These are phyloP conservation scores for Casaregolazyma lundiana DNA, from an alignment of 1,139 yeast genomes.

Conservation along the genomic window DNA sequence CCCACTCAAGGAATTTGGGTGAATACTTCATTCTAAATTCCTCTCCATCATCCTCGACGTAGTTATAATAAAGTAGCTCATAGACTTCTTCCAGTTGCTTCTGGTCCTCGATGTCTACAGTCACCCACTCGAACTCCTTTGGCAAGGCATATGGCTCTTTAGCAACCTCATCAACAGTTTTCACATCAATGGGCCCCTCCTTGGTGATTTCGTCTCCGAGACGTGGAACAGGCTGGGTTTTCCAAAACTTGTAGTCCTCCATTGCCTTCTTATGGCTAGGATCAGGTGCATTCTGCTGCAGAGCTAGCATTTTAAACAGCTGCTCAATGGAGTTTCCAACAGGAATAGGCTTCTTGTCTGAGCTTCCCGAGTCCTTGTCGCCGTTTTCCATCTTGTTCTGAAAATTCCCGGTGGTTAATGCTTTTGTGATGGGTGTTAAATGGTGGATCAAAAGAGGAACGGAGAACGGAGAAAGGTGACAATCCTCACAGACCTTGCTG, in stretches of 20 bases:
- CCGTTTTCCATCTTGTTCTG: conserved; percentile 1
- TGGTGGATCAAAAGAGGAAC: not conserved
- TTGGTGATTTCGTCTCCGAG: conserved; percentile 59
- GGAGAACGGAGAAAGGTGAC: not conserved
- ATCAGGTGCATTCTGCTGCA: conserved; percentile 18
- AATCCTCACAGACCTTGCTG: too few species aligned
- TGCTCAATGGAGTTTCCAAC: conserved; percentile 35
- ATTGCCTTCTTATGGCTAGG: conserved; percentile 47
- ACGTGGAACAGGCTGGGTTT: conserved; percentile 89
- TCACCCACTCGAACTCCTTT: conserved; percentile 82
- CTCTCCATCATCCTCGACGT: conserved; percentile 92
- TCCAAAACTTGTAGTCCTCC: conserved; percentile 96
- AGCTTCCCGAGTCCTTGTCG: not conserved
- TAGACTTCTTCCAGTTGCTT: conserved; percentile 70
- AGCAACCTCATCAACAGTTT: conserved; percentile 69
- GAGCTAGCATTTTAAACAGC: conserved; percentile 36
- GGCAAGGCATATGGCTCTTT: conserved; percentile 65
- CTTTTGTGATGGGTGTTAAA: not conserved
- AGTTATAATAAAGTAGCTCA: conserved; percentile 75
- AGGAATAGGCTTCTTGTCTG: conserved; percentile 4
- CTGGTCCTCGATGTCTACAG: conserved; percentile 59
- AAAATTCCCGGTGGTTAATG: not conserved
- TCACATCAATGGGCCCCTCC: conserved; percentile 83
- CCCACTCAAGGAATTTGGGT: conserved; percentile 84
- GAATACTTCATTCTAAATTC: conserved; percentile 88